Base-by-base conservation (phyloP, 805 yeast genomes). In the Saccharomycopsis sp. region DNA sequence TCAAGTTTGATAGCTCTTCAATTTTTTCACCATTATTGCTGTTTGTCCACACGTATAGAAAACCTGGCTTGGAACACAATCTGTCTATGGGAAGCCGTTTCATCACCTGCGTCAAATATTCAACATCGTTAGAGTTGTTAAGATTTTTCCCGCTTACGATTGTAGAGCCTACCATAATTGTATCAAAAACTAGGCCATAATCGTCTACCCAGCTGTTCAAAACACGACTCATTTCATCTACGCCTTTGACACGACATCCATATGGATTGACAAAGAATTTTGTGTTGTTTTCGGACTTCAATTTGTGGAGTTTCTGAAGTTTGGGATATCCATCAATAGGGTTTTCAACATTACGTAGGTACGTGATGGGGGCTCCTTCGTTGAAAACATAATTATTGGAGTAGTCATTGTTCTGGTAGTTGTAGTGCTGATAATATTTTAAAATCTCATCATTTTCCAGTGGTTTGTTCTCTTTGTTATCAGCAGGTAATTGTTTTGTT, bases 241-340 rank as follows among this genome's bases (percentile, higher is more conserved):
- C 53, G 3, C 79, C 74, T 15, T 74, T 70, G 2, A 81, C 79
- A 52, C 86, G 75, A 7, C 78, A 76, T 0, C 97, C 96, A 65
- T 78, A 86, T 0, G 96, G 88, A 29, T 75, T 77, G 1, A 82
- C 73, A 0, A 89, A 78, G 65, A 82, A 79, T 17, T 75, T 70
- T 1, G 67, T 63, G 5, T 82, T 74, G 66, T 89, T 93, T 54
- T 73, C 70, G 55, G 75, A 76, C 66, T 92, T 92, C 65, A 90
- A 73, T 47, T 78, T 77, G 62, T 86, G 84, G 38, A 92, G 72
- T 64, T 76, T 78, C 64, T 85, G 88, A 17, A 92, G 75, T 67
- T 88, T 88, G 1, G 97, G 97, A 64, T 92, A 92, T 1, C 97
- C 97, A 56, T 82, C 86, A 0, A 86, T 81, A 1, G 92, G 85